Base-by-base conservation (phyloP, 352 stramenopile genomes). In the Phytophthora colocasiae region DNA sequence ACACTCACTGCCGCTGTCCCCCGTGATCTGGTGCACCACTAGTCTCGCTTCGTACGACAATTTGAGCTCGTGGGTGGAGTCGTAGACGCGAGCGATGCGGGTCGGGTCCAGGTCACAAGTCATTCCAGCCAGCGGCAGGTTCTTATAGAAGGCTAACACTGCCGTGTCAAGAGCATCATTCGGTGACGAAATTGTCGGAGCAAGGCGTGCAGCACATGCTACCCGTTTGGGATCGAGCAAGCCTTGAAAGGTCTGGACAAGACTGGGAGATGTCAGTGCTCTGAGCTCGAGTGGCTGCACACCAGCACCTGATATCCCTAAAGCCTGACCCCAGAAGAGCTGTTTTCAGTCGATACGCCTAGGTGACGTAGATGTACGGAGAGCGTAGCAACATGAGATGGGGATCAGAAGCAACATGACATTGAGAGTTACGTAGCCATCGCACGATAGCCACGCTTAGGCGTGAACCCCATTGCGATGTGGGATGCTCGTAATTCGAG, bases 81-180 rank as follows among this genome's bases (percentile, higher is more conserved):
- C 78, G 63, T 89, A 91, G 22, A 91, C 75, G 17, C 80, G 78
- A 19, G 85, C 85, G 19, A 89, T 65, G 8, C 79, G 74, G 4
- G 47, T 69, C 17, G 80, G 75, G 48, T 91, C 77, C 46, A 93
- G 22, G 57, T 91, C 85, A 44, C 85, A 93, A 26, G 63, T 73
- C 85, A 93, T 91, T 0, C 71, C 77, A 32, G 63, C 43, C 4
- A 91, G 19, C 2, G 88, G 90, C 9, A 97, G 67, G 29, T 82
- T 70, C 29, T 58, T 45, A 40, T 91, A 88, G 64, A 97, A 97
- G 45, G 87, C 69, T 19, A 85, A 52, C 10, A 93, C 66, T 9
- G 80, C 87, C 38, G 62, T 61, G 64, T 96, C 76, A 41, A 53
- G 14, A 17, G 46, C 27, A 27, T 53, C 19, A 19, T 19, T 9